Base-by-base conservation (phyloP, 495 filamentous ascomycete genomes). In the Neurospora sp. region DNA sequence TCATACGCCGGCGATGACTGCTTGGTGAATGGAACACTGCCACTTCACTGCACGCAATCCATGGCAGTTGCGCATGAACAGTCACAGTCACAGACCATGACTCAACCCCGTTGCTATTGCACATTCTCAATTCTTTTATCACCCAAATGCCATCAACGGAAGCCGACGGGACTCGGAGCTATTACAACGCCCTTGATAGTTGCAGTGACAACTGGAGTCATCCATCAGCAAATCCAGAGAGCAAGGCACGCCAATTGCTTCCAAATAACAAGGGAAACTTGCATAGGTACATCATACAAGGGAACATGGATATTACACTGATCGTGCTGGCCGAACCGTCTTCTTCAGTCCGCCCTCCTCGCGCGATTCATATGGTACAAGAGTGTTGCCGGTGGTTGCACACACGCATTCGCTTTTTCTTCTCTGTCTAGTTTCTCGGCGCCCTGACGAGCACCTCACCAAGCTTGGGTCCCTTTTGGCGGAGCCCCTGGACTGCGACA, bases 401-500 rank as follows among this genome's bases (percentile, higher is more conserved):
- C 53, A 61, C 53, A 61, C 53, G 53, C 53, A 61, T 35, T 61
- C 53, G 53, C 53, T 61, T 61, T 27, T 27, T 61, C 22, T 61
- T 27, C 53, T 31, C 22, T 61, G 27, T 61, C 53, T 61, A 61
- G 53, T 61, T 16, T 61, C 27, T 61, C 27, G 27, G 53, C 27
- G 53, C 53, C 53, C 37, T 65, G 40, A 77, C 61, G 8, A 79
- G 18, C 9, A 70, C 39, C 71, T 77, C 73, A 2, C 79, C 79
- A n/a, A 73, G 44, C 12, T 74, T 20, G 12, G 75, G 80, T 22
- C 72, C 73, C 41, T 68, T 40, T 9, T 69, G 69, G 10, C 74
- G 59, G 42, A 77, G 59, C 22, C 80, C 81, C n/a, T 79, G 74
- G 47, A 82, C 74, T 14, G 72, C 80, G 3, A 86, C 76, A 73